A percentile compares a stretch with the other conserved stretches of the same genome.
phyloP scores from a whole-genome alignment of 2,329 filamentous ascomycete species.

The Cryoendolithus antarcticus region DNA sequence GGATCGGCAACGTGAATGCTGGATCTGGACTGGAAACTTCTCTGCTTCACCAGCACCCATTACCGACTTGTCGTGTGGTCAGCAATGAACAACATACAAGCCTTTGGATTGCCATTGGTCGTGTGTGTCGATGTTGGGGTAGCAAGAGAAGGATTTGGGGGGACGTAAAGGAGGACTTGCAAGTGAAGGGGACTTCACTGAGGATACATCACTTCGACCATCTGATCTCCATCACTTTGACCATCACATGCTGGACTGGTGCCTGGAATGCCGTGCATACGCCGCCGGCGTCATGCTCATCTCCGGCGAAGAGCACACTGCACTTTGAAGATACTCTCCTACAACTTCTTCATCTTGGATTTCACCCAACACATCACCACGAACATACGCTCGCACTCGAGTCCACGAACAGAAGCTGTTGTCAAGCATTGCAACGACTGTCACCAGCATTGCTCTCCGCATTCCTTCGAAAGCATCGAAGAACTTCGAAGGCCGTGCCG shows the following conservation, averaged over 20 bases:
- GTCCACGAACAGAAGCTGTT: slow-evolving; percentile 1
- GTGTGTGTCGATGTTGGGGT: too few species aligned
- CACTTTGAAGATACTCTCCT: background rate
- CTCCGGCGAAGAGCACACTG: background rate
- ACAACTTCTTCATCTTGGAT: background rate
- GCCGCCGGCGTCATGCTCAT: background rate
- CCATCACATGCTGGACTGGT: too few species aligned
- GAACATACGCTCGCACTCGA: background rate
- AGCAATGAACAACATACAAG: background rate
- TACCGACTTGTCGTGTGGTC: background rate
- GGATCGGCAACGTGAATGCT: background rate
- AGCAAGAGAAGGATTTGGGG: too few species aligned
- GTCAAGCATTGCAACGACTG: background rate
- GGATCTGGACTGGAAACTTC: background rate
- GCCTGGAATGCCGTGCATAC: too few species aligned
- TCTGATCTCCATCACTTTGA: too few species aligned
- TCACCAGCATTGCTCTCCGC: slow-evolving; percentile 4
- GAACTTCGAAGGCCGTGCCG: slow-evolving; percentile 5
- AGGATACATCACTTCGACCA: too few species aligned
- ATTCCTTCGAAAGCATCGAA: slow-evolving; percentile 7
- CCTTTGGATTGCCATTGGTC: too few species aligned
- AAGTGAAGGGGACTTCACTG: too few species aligned
- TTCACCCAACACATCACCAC: background rate
- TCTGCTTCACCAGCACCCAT: too few species aligned
- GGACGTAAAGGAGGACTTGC: too few species aligned